These are phyloP conservation scores for Leccinum ochraceum DNA, from an alignment of 768 basidiomycete species.

Conservation along the genomic window DNA sequence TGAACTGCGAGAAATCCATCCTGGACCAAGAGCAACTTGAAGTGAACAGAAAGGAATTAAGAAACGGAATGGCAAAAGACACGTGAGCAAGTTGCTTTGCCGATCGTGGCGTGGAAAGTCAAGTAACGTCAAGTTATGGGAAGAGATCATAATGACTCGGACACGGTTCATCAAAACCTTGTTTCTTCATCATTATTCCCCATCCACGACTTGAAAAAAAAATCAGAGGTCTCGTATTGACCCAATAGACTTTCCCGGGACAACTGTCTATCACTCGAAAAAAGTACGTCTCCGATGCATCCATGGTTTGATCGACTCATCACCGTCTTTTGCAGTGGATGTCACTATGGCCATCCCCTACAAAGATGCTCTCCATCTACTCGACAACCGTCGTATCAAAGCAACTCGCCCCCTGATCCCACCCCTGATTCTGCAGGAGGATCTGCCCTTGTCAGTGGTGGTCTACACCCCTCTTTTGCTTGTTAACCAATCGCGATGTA, in stretches of 20 bases:
- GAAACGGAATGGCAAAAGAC: background rate
- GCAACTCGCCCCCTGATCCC: slow-evolving; percentile 88
- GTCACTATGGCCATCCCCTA: slow-evolving; percentile 70
- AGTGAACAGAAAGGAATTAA: background rate
- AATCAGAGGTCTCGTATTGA: slow-evolving; percentile 12
- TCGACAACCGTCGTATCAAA: slow-evolving; percentile 88
- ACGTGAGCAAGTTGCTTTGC: slow-evolving; percentile 13
- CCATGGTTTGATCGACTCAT: slow-evolving; percentile 4
- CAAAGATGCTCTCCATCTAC: slow-evolving; percentile 74
- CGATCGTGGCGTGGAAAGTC: slow-evolving; percentile 8
- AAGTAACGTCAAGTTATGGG: background rate
- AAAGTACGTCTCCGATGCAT: slow-evolving; percentile 21
- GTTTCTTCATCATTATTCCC: background rate
- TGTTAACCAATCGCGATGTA: slow-evolving; percentile 7
- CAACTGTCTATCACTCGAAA: background rate
- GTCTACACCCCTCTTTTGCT: background rate
- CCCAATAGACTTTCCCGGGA: slow-evolving; percentile 5
- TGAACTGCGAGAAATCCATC: slow-evolving; percentile 94
- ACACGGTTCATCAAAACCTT: background rate
- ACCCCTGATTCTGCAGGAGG: slow-evolving; percentile 92
- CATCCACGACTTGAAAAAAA: background rate
- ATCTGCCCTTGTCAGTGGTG: slow-evolving; percentile 72
- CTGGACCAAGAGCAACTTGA: slow-evolving; percentile 8
- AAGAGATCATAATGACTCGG: background rate
- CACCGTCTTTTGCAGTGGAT: slow-evolving; percentile 33